These are phyloP conservation scores for Ceratonia siliqua DNA, from an alignment of 306 rosid species.

Conservation along the genomic window DNA sequence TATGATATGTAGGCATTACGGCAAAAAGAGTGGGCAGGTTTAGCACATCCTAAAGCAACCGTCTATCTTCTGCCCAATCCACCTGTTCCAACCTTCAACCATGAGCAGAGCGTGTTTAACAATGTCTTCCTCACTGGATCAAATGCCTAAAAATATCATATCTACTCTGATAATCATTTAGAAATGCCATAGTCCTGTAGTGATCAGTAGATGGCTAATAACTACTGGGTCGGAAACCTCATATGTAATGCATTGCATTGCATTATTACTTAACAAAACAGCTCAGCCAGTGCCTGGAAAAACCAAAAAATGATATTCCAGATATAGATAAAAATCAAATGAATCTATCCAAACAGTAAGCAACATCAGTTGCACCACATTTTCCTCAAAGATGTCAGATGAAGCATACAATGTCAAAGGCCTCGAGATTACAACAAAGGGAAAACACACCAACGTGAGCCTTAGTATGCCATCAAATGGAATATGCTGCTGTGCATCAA, in stretches of 20 bases:
- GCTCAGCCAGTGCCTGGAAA: slow-evolving; percentile 20
- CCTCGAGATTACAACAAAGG: slow-evolving; percentile 34
- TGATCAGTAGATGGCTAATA: neutral
- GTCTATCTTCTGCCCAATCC: neutral
- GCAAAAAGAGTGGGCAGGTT: neutral
- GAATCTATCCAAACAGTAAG: slow-evolving; percentile 26
- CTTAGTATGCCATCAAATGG: slow-evolving; percentile 38
- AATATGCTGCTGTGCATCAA: slow-evolving; percentile 31
- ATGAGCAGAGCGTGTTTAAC: neutral
- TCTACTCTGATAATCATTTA: slow-evolving; percentile 2
- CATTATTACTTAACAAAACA: slow-evolving; percentile 29
- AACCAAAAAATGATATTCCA: slow-evolving; percentile 13
- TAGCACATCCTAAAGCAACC: neutral
- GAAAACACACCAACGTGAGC: slow-evolving; percentile 29
- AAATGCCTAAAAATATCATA: slow-evolving; percentile 5
- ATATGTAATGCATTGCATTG: neutral
- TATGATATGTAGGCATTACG: neutral
- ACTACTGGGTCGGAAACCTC: slow-evolving; percentile 24
- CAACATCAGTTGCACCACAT: slow-evolving; percentile 38
- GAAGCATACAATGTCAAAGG: slow-evolving; percentile 40
- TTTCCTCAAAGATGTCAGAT: slow-evolving; percentile 33
- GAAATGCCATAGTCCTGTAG: slow-evolving; percentile 5
- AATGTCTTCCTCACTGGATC: neutral
- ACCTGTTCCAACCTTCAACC: slow-evolving; percentile 1
- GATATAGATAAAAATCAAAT: slow-evolving; percentile 22